Evolutionary conservation across 1,284 basidiomycete species (phyloP).

Genomic region (Naganishia cerealis): DNA sequence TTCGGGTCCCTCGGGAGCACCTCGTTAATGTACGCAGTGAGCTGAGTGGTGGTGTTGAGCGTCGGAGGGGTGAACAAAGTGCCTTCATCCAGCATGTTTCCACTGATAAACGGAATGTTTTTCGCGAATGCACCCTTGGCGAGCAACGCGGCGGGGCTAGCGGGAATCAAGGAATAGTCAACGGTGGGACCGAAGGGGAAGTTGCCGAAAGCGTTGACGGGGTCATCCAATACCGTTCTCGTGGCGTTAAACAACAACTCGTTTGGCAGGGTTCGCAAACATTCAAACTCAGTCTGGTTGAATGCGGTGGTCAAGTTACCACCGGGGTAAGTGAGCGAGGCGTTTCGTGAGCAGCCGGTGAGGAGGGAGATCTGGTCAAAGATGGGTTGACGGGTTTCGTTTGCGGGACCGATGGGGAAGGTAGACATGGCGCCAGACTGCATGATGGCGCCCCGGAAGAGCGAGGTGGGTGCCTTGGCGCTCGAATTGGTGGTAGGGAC

Average conservation of each 20-base stretch:
- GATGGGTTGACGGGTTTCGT: conserved; percentile 40
- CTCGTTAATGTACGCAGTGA: conserved; percentile 36
- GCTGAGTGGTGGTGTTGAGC: conserved; percentile 34
- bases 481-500: conserved; percentile 7
- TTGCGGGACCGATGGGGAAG: conserved; percentile 40
- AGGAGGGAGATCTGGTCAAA: conserved; percentile 43
- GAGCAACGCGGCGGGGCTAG: conserved; percentile 45
- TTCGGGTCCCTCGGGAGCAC: conserved; percentile 21
- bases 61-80: conserved; percentile 43
- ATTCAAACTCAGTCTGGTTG: conserved; percentile 39
- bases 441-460: conserved; percentile 54
- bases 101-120: conserved; percentile 50
- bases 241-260: conserved; percentile 41
- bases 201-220: conserved; percentile 16
- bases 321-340: conserved; percentile 28
- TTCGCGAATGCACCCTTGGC: conserved; percentile 43
- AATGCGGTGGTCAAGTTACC: conserved; percentile 34
- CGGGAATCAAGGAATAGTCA: conserved; percentile 50
- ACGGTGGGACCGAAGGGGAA: conserved; percentile 41
- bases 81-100: conserved; percentile 51
- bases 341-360: conserved; percentile 38
- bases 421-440: conserved; percentile 50
- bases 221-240: not conserved
- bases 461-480: conserved; percentile 31
- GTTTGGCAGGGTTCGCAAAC: conserved; percentile 43